phyloP scores from a whole-genome alignment of 345 rosid species.

The Hibiscus syriacus region DNA sequence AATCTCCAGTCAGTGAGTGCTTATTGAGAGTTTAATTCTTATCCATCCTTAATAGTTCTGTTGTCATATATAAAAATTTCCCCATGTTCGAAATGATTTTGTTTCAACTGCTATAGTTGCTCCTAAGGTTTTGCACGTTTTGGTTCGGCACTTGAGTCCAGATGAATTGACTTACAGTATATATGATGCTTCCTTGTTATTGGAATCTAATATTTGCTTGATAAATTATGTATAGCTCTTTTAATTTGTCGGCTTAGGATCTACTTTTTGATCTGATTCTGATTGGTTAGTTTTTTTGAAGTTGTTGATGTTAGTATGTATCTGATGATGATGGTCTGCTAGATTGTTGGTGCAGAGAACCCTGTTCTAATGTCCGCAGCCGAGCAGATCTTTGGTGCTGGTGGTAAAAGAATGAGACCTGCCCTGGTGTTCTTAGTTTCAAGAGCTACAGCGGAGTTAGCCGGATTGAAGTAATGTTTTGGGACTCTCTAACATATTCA shows the following conservation, averaged over 20 bases:
- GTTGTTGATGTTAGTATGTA: slow-evolving; percentile 6
- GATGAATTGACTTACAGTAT: not conserved
- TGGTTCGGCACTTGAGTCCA: not conserved
- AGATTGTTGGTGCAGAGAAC: too few relatives aligned
- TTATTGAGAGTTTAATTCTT: not conserved
- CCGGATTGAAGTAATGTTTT: slow-evolving; percentile 46
- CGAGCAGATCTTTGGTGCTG: slow-evolving; percentile 93
- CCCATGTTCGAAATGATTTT: not conserved
- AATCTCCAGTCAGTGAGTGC: slow-evolving; percentile 83
- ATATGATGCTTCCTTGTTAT: not conserved
- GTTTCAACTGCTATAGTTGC: not conserved
- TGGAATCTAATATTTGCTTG: not conserved
- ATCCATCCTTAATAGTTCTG: not conserved
- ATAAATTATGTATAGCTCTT: not conserved
- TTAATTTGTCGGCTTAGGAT: not conserved
- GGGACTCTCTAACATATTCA: not conserved
- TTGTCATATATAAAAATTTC: not conserved
- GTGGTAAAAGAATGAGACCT: slow-evolving; percentile 98
- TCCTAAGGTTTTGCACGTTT: not conserved
- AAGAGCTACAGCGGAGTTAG: too few relatives aligned
- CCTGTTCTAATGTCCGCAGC: slow-evolving; percentile 94
- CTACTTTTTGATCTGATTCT: not conserved
- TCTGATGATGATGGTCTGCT: slow-evolving; percentile 30
- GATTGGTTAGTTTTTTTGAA: not conserved
- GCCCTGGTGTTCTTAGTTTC: slow-evolving; percentile 92